Percentiles rank a stretch among this genome's conserved stretches.
These are phyloP conservation scores for Onygenales sp. DNA, from an alignment of 2,329 filamentous ascomycete species.

Conservation along the genomic window DNA sequence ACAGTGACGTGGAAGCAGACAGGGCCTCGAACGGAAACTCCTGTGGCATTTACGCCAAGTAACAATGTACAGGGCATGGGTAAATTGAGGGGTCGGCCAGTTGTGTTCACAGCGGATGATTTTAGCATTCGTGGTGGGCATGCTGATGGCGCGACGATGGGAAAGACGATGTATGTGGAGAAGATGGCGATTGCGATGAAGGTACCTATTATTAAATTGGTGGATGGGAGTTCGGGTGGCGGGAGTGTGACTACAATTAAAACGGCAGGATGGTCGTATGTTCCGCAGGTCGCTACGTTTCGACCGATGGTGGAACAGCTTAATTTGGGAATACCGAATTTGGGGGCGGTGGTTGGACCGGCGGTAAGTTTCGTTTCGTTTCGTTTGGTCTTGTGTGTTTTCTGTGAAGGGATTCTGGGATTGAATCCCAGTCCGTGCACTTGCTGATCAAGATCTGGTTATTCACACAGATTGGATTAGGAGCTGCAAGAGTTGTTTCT, in stretches of 20 bases:
- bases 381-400: background rate
- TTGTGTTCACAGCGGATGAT: conserved; percentile 56
- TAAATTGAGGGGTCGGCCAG: conserved; percentile 41
- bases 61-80: conserved; percentile 57
- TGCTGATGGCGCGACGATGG: conserved; percentile 50
- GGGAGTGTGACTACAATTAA: conserved; percentile 53
- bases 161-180: conserved; percentile 54
- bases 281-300: conserved; percentile 49
- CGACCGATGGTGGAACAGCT: conserved; percentile 47
- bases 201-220: conserved; percentile 53
- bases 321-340: conserved; percentile 55
- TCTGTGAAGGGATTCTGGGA: background rate
- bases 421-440: background rate
- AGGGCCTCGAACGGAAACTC: conserved; percentile 27
- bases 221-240: conserved; percentile 55
- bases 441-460: background rate
- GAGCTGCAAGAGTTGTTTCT: conserved; percentile 51
- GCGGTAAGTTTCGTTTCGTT: conserved; percentile 28
- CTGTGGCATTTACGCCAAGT: conserved; percentile 45
- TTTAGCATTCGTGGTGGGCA: conserved; percentile 55
- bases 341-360: conserved; percentile 54
- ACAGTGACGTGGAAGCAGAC: conserved; percentile 48
- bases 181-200: conserved; percentile 49
- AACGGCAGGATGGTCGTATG: conserved; percentile 48
- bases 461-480: conserved; percentile 44